Conservation (phyloP, 208 protist genomes). For the Crithidia thermophila region DNA sequence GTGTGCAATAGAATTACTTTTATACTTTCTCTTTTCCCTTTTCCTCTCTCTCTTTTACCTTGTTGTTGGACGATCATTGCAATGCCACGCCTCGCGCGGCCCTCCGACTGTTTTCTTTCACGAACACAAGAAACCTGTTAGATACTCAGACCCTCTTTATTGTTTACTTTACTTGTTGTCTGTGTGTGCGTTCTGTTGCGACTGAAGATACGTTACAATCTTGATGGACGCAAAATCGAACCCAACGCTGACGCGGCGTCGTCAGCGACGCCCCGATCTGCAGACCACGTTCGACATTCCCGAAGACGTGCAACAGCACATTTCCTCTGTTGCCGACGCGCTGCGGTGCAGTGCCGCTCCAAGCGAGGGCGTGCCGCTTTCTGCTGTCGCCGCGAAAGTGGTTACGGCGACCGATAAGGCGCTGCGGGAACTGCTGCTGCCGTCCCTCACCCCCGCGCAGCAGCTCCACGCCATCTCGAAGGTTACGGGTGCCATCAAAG, state of each 20-base stretch:
- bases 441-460: constrained; percentile 62
- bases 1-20: too few species aligned
- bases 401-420: constrained; percentile 36
- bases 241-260: constrained; percentile 33
- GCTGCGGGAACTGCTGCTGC: constrained; percentile 43
- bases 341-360: neutral
- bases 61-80: neutral
- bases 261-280: constrained; percentile 50
- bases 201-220: too few species aligned
- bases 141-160: too few species aligned
- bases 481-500: constrained; percentile 58
- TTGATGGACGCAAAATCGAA: constrained; percentile 10
- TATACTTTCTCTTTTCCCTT: neutral
- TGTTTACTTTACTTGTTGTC: constrained; percentile 1
- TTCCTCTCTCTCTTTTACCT: neutral
- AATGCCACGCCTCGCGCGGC: neutral
- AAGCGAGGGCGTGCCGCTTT: neutral
- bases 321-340: constrained; percentile 16
- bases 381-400: constrained; percentile 22
- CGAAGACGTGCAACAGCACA: constrained; percentile 23
- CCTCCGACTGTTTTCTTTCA: neutral
- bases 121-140: too few species aligned
- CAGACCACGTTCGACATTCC: constrained; percentile 40
- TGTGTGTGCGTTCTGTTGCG: too few species aligned
- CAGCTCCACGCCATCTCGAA: constrained; percentile 71